Evolutionary conservation across 148 eudicot species (phyloP), one percentile per base, ranked within the genome.

Genomic region (Chenopodium berlandieri): DNA sequence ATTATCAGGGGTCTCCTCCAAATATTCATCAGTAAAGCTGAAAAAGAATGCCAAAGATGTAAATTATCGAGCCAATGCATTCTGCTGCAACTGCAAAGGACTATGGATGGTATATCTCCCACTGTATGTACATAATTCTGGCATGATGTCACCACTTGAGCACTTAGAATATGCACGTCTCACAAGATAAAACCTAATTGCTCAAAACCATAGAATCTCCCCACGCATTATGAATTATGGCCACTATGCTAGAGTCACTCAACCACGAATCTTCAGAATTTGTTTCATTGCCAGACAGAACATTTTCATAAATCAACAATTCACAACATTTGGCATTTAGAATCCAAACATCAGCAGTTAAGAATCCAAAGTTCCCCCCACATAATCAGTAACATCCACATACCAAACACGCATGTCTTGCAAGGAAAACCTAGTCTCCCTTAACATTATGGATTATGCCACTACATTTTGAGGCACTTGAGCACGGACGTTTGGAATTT

Each of bases 91-190:
- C 73, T 46, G 80, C 80, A 80, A 71, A 30, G 79, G 65, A 73
- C 71, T 81, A 81, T 37, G 62, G 80, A 75, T 79, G 81, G 68
- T 70, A 81, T 71, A 84, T 78, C 71, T 23, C 82, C 75, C 80
- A 78, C 79, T 37, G 58, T 79, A 74, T 79, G 68, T 83, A 79
- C 85, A 83, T 79, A 78, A 79, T 80, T 83, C 83, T 84, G 86
- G 87, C 78, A 82, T 73, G 69, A 70, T 23, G 75, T 63, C 80
- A 34, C 81, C 71, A 73, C 85, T 65, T 32, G 83, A 50, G 47
- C 80, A 81, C 83, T 80, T 0, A 34, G 40, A 34, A 34, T 4
- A 34, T 34, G 40, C 6, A 34, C 40, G 40, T 34, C 40, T 2
- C 40, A 34, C 40, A 34, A 34, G 40, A 34, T 34, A 34, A 34